phyloP scores from a whole-genome alignment of 2,329 filamentous ascomycete species.

The Lizonia empirigonia region DNA sequence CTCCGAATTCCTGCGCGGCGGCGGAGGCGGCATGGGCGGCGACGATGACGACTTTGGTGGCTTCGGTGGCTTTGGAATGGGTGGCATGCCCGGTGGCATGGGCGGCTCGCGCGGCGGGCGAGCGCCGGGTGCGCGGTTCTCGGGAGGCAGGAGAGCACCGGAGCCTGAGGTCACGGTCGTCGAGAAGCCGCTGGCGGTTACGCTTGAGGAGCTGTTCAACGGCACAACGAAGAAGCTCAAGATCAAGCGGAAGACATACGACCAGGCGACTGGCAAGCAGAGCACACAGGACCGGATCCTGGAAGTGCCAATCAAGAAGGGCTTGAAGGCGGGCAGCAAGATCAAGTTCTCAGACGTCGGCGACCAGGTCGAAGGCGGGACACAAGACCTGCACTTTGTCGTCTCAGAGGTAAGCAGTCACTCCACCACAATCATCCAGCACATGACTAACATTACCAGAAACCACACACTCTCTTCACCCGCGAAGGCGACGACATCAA shows the following conservation, averaged over 20 bases:
- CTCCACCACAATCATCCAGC: background rate
- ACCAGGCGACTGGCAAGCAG: conserved; percentile 78
- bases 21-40: conserved; percentile 57
- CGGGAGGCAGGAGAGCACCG: conserved; percentile 53
- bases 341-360: conserved; percentile 99
- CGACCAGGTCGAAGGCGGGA: conserved; percentile 93
- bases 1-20: conserved; percentile 75
- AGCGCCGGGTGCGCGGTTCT: conserved; percentile 41
- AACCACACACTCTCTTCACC: conserved; percentile 81
- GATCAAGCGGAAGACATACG: conserved; percentile 95
- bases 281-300: conserved; percentile 87
- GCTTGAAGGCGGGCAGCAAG: conserved; percentile 95
- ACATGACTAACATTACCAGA: conserved; percentile 59
- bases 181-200: conserved; percentile 79
- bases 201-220: conserved; percentile 85
- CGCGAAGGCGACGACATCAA: conserved; percentile 89
- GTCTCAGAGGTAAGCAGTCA: conserved; percentile 81
- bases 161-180: conserved; percentile 90
- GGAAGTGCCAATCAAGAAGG: conserved; percentile 93
- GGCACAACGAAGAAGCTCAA: conserved; percentile 96
- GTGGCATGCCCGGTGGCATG: conserved; percentile 41
- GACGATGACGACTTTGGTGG: conserved; percentile 60
- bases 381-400: conserved; percentile 94
- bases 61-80: conserved; percentile 50
- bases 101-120: conserved; percentile 42